These are phyloP conservation scores for Cenchrus fungigraminus DNA, from an alignment of 176 grass and related monocot species.

Conservation along the genomic window DNA sequence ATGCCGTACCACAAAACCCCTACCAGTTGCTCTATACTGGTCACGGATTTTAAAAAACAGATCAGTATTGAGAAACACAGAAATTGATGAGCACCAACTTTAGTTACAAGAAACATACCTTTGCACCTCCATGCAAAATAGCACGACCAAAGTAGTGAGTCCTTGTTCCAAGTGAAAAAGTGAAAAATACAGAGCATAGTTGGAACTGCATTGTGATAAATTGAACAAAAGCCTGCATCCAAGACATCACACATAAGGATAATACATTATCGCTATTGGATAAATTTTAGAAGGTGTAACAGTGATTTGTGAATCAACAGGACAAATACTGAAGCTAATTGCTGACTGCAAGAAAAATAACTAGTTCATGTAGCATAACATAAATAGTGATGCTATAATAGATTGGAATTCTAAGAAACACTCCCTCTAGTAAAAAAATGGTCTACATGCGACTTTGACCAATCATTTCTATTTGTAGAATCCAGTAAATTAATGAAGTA, in stretches of 20 bases:
- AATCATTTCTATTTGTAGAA: neutral
- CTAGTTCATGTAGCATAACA: neutral
- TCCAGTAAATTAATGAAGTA: too few relatives aligned
- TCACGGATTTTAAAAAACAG: constrained; percentile 19
- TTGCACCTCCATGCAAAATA: constrained; percentile 95
- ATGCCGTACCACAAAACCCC: constrained; percentile 87
- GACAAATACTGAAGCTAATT: constrained; percentile 16
- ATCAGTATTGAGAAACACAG: constrained; percentile 22
- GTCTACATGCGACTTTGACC: neutral
- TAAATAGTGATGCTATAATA: neutral
- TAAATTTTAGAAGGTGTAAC: constrained; percentile 19
- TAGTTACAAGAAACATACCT: constrained; percentile 44
- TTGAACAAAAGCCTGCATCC: constrained; percentile 75
- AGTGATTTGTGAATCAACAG: neutral
- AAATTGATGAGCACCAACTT: neutral
- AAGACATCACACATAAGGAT: constrained; percentile 18
- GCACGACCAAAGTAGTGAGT: constrained; percentile 95
- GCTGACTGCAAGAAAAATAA: constrained; percentile 9
- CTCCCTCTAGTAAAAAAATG: neutral
- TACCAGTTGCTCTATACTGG: constrained; percentile 90
- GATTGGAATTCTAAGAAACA: constrained; percentile 6
- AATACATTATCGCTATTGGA: neutral
- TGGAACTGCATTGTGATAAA: constrained; percentile 97
- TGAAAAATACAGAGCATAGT: constrained; percentile 92
- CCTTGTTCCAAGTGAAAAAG: constrained; percentile 92